Percentiles rank a stretch among this genome's conserved stretches.
These are phyloP conservation scores for Alternaria sp. DNA, from an alignment of 2,329 filamentous ascomycete species.

Conservation along the genomic window DNA sequence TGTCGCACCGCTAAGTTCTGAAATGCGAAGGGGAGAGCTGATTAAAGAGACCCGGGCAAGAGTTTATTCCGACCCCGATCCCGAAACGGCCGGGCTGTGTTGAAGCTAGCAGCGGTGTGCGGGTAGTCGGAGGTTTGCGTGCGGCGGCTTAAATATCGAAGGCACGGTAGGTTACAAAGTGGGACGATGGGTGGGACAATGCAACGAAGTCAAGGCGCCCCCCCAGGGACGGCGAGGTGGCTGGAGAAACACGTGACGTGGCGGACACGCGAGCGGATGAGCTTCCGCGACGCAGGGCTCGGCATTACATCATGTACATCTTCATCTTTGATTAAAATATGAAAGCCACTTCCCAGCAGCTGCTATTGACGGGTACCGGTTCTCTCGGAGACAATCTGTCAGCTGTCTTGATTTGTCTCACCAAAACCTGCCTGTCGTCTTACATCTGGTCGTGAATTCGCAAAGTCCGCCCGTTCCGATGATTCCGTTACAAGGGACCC, in stretches of 20 bases:
- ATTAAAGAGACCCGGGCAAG: not conserved
- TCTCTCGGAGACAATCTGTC: slow-evolving; percentile 20
- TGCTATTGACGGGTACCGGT: slow-evolving; percentile 6
- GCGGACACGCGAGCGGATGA: slow-evolving; percentile 1
- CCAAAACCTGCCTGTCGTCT: slow-evolving; percentile 5
- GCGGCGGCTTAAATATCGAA: not conserved
- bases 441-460: slow-evolving; percentile 4
- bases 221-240: not conserved
- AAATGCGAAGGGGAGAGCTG: not conserved
- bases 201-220: not conserved
- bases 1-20: not conserved
- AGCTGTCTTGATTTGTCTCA: slow-evolving; percentile 12
- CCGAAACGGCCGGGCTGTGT: not conserved
- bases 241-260: slow-evolving; percentile 9
- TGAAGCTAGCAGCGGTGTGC: not conserved
- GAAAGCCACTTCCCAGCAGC: not conserved
- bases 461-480: slow-evolving; percentile 15
- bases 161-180: not conserved
- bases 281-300: slow-evolving; percentile 2
- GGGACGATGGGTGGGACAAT: not conserved
- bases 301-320: slow-evolving; percentile 12
- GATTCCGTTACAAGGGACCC: slow-evolving; percentile 16
- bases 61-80: not conserved
- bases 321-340: not conserved
- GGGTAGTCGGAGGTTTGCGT: not conserved